phyloP scores from a whole-genome alignment of 2,329 filamentous ascomycete species.

The Scleromitrula shiraiana region DNA sequence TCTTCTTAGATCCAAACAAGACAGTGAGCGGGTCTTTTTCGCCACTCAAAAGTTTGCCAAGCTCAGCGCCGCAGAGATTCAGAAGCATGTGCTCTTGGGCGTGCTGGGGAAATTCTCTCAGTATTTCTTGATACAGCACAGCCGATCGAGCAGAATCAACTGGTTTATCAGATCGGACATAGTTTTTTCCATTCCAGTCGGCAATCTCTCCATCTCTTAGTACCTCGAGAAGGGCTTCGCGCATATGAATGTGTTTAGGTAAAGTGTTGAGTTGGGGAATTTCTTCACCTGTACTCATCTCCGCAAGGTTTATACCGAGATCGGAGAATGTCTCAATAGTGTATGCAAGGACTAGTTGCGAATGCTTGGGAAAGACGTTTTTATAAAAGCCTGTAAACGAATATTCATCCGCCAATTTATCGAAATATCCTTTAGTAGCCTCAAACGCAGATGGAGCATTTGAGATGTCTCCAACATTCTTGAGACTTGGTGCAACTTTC shows the following conservation, averaged over 20 bases:
- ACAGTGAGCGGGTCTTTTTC: slow-evolving; percentile 18
- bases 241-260: slow-evolving; percentile 23
- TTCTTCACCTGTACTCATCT: slow-evolving; percentile 13
- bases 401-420: background rate
- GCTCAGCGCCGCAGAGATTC: slow-evolving; percentile 11
- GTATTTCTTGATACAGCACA: slow-evolving; percentile 3
- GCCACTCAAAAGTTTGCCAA: slow-evolving; percentile 20
- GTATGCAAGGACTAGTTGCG: slow-evolving; percentile 17
- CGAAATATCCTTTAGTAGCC: background rate
- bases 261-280: slow-evolving; percentile 17
- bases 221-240: slow-evolving; percentile 23
- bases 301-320: slow-evolving; percentile 24
- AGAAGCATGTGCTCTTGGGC: slow-evolving; percentile 15
- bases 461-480: background rate
- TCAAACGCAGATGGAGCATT: background rate
- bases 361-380: background rate
- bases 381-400: background rate
- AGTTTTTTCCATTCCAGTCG: slow-evolving; percentile 6
- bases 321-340: slow-evolving; percentile 26
- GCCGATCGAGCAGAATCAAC: background rate
- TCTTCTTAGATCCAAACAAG: slow-evolving; percentile 18
- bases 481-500: too few relatives aligned
- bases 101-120: slow-evolving; percentile 31
- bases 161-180: slow-evolving; percentile 8
- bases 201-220: slow-evolving; percentile 18